Evolutionary conservation across 176 grass and related monocot species (phyloP).

Genomic region (sorghum (Sorghum bicolor)): Sorghum_bicolor_NCBIv3 NC_012872.2:67226501-67227000

Average conservation of each 20-base stretch:
- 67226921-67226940: slow-evolving; percentile 82
- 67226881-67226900: slow-evolving; percentile 42
- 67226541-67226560: slow-evolving; percentile 99
- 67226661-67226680: slow-evolving; percentile 17
- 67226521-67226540: slow-evolving; percentile 28
- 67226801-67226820: slow-evolving; percentile 65
- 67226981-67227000: slow-evolving; percentile 98
- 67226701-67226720: background rate
- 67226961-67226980: slow-evolving; percentile 94
- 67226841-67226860: slow-evolving; percentile 21
- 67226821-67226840: slow-evolving; percentile 48
- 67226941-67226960: slow-evolving; percentile 86
- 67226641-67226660: slow-evolving; percentile 44
- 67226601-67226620: slow-evolving; percentile 70
- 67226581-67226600: slow-evolving; percentile 71
- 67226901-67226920: slow-evolving; percentile 82
- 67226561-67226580: slow-evolving; percentile 91
- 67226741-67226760: slow-evolving; percentile 87
- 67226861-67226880: slow-evolving; percentile 13
- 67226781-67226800: slow-evolving; percentile 53
- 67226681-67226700: background rate
- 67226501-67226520: background rate
- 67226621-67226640: slow-evolving; percentile 69
- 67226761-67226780: slow-evolving; percentile 58
- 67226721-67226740: slow-evolving; percentile 25